Evolutionary conservation across 1,284 basidiomycete genomes (phyloP), one percentile per base, ranked within the genome.

Genomic region (Puccinia horiana): DNA sequence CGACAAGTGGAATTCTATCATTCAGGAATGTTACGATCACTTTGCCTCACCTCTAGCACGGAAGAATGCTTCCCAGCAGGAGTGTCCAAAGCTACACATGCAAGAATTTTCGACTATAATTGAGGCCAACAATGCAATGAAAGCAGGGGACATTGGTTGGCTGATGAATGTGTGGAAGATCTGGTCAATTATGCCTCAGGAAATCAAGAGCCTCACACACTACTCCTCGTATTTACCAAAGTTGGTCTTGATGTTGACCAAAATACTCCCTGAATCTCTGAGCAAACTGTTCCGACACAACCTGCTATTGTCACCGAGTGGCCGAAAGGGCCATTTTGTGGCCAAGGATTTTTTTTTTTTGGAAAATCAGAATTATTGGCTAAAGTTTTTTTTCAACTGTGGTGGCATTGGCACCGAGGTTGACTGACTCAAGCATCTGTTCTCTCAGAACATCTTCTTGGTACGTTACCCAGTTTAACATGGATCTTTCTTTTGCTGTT

Each of bases 81-180:
- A n/a, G 11, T 54, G 18, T 1, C 26, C 49, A 1, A 56, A 58
- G 35, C 26, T 54, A 26, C 26, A 42, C 61, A 77, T 76, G 26
- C 75, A 61, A 2, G 56, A 63, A 1, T 63, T 76, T 42, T 44
- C 40, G 2, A 63, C 37, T 2, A 16, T 76, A 3, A 18, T 76
- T 1, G 75, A 76, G 29, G 56, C 12, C 12, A 47, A 63, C 23
- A 23, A 54, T 40, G 23, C 75, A 4, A 77, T 61, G 35, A 40
- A 63, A 32, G 29, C 56, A 16, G 56, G 56, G 5, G 26, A 76
- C 29, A 49, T 63, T n/a, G 75, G 75, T 0, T 29, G 56, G 5
- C 37, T 76, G 11, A n/a, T 65, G 12, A 61, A 47, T n/a, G n/a
- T 77, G 5, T 77, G 75, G 75, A 77, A 63, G 40, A 32, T 56